Evolutionary conservation across 768 basidiomycete genomes (phyloP), one percentile per base, ranked within the genome.

Genomic region (Crassisporium funariophilum): DNA sequence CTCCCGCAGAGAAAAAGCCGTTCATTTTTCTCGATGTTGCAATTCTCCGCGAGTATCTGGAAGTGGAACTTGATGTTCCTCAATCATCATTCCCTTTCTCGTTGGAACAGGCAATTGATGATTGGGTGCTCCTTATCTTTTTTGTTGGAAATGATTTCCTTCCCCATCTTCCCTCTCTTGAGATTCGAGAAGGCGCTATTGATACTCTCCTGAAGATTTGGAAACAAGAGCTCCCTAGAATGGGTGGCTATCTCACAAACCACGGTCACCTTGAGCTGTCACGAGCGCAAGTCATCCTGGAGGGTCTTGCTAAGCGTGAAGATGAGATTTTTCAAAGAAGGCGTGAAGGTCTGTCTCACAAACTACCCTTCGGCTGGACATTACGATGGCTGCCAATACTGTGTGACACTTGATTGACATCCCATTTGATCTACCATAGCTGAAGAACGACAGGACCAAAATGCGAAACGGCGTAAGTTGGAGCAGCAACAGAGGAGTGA

Each of bases 101-200:
- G 60, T 77, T 98, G 67, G 97, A 99, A 70, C 86, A 88, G 68
- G 94, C 97, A 27, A 90, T 99, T 69, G 97, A 99, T 79, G 97
- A 99, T 68, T 99, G 97, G 97, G 92, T 99, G 58, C 84, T 99
- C 62, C 82, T 99, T 61, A 98, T 98, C 58, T 99, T 99, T 84
- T 98, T 99, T 70, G 97, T 99, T 66, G 97, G 97, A 58, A 99
- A 99, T 74, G 93, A 98, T 76, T 95, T 99, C 80, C 79, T 99
- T 59, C 97, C 97, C 16, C 97, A 99, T 73, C 78, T 99, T 47
- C 97, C 97, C 19, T 92, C 89, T 49, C 82, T 99, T 77, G 97
- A 99, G 76, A 99, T 99, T 65, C 83, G 97, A 60, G 95, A 99
- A 75, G 97, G 97, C 52, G 97, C 95, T 22, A 98, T 99, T 74